Evolutionary conservation across 1,284 basidiomycete genomes (phyloP).

Genomic region (Cutaneotrichosporon mucoides): DNA sequence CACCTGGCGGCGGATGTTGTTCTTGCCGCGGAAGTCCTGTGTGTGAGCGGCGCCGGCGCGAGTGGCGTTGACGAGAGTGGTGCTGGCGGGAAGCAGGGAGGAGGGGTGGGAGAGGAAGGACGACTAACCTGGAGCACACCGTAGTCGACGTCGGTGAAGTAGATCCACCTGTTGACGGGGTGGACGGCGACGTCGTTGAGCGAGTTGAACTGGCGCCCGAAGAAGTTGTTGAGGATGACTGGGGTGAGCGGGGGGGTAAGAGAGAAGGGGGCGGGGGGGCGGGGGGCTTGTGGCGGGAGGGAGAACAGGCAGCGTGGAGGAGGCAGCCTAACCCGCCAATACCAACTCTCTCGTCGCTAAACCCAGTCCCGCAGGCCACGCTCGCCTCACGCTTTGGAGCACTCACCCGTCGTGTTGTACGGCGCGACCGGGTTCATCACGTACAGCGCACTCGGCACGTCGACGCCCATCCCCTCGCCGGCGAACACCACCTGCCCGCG

Average conservation of each 20-base stretch:
- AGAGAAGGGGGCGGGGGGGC: no score
- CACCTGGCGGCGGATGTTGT: constrained; percentile 65
- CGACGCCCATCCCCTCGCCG: constrained; percentile 61
- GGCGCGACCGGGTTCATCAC: constrained; percentile 63
- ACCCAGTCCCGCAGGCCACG: no score
- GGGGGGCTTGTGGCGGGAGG: no score
- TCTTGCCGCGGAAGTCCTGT: constrained; percentile 59
- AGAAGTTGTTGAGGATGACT: constrained; percentile 61
- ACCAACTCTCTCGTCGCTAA: no score
- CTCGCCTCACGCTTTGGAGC: background rate
- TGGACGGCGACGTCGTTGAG: constrained; percentile 73
- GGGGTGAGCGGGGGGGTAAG: background rate
- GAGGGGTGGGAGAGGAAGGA: no score
- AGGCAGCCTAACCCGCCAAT: no score
- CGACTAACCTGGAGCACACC: constrained; percentile 48
- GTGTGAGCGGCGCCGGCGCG: background rate
- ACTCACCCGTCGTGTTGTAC: constrained; percentile 55
- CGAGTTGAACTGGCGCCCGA: constrained; percentile 74
- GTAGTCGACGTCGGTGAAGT: constrained; percentile 55
- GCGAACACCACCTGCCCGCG: constrained; percentile 60
- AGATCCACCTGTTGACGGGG: constrained; percentile 51
- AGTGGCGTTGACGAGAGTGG: background rate
- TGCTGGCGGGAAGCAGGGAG: no score
- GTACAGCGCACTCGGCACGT: constrained; percentile 60
- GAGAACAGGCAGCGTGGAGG: no score